phyloP scores from a whole-genome alignment of 2,329 filamentous ascomycete genomes.

The Teratosphaeria zuluensis region DNA sequence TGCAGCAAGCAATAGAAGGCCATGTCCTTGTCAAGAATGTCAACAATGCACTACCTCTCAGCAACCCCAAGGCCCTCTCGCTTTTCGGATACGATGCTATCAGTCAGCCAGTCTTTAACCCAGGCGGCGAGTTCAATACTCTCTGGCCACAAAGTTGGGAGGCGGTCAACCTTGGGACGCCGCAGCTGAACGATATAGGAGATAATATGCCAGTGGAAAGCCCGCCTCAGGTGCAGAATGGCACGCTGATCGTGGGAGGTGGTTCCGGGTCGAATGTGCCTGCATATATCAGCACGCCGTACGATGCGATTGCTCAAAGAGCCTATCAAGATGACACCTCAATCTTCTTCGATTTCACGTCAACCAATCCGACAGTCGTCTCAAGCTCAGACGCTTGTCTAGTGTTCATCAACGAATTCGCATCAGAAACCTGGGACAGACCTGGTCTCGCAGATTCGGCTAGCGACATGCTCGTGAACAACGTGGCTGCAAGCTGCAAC shows the following conservation, averaged over 20 bases:
- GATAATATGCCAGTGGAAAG: conserved; percentile 20
- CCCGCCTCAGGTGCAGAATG: conserved; percentile 19
- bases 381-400: conserved; percentile 33
- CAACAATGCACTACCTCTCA: conserved; percentile 46
- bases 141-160: conserved; percentile 20
- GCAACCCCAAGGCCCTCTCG: conserved; percentile 40
- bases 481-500: conserved; percentile 49
- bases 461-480: conserved; percentile 47
- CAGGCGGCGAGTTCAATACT: conserved; percentile 4
- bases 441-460: conserved; percentile 26
- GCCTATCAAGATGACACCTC: conserved; percentile 44
- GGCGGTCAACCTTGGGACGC: conserved; percentile 10
- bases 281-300: conserved; percentile 26
- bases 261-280: conserved; percentile 26
- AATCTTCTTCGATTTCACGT: conserved; percentile 51
- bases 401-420: conserved; percentile 51
- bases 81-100: conserved; percentile 52
- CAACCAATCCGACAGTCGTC: conserved; percentile 40
- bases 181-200: conserved; percentile 21
- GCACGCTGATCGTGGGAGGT: conserved; percentile 27
- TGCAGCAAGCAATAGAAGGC: conserved; percentile 52
- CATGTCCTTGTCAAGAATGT: conserved; percentile 56
- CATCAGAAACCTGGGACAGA: conserved; percentile 31
- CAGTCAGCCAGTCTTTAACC: conserved; percentile 22
- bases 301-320: conserved; percentile 25